Percentiles rank a stretch among this genome's conserved stretches.
Evolutionary conservation across 495 filamentous ascomycete genomes (phyloP).

Genomic region (Penicillium crystallinum): DNA sequence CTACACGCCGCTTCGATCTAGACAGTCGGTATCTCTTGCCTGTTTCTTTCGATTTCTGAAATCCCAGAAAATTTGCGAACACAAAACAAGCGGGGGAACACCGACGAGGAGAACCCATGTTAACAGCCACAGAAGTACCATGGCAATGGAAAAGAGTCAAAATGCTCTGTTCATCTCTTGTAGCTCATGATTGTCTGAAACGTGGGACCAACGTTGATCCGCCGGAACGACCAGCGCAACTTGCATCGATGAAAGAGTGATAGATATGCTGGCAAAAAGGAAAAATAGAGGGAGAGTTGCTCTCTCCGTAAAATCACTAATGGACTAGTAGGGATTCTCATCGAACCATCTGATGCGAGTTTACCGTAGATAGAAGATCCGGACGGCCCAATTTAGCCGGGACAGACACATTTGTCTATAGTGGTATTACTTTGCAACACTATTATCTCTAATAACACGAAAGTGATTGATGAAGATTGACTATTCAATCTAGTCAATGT

Average conservation of each 20-base stretch:
- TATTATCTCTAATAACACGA: neutral
- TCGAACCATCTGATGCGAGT: neutral
- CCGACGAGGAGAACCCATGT: neutral
- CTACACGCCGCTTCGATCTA: too few species aligned
- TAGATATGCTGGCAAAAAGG: neutral
- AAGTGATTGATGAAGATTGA: neutral
- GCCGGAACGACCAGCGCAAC: neutral
- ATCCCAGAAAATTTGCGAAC: neutral
- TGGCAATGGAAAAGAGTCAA: conserved; percentile 1
- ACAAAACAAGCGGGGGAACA: neutral
- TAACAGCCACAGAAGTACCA: neutral
- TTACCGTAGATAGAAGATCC: neutral
- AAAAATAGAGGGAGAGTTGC: neutral
- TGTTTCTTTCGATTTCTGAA: too few species aligned
- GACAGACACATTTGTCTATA: neutral
- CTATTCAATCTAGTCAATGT: neutral
- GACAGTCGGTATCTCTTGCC: too few species aligned
- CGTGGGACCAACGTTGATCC: neutral
- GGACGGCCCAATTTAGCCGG: neutral
- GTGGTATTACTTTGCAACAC: neutral
- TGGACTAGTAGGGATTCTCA: neutral
- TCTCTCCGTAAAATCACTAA: neutral
- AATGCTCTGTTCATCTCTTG: neutral
- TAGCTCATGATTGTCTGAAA: neutral
- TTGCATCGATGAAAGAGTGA: neutral